Evolutionary conservation across 192 early-diverging fungal species (phyloP), one percentile per base, ranked within the genome.

Genomic region (Dissophora globulifera): DNA sequence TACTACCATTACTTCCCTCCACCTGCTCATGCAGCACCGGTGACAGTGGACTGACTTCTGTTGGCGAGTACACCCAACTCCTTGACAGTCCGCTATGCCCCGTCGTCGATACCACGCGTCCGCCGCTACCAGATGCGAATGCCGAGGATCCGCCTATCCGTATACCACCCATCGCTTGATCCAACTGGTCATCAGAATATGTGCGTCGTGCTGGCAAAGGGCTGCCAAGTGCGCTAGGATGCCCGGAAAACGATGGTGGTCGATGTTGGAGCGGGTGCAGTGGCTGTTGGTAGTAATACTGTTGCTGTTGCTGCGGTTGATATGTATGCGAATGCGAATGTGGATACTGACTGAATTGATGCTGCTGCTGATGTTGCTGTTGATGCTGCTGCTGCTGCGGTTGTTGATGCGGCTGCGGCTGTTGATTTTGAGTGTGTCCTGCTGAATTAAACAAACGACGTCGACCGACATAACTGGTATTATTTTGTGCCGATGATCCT

Each of bases 51-150:
- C 63, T 66, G 19, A 55, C 45, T 11, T 66, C 63, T 27, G 45
- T 42, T 0, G 63, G 63, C 11, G 63, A 66, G 38, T 56, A 57
- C 12, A 75, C 57, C 70, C 70, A 75, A 57, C 70, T 75, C 43
- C 60, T 75, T 11, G 70, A 75, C 23, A 75, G 26, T 17, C 27
- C 46, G 19, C 70, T 75, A 31, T 75, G 57, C 17, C 16, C 70
- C 62, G 20, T 41, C 50, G 42, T 41, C 50, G 42, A 75, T 64
- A 66, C 25, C 59, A 65, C 15, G 38, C 62, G 7, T 56, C 69
- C 2, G 54, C 56, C 4, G 32, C 25, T 10, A 20, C 48, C 11
- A 31, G 23, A 1, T 19, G 49, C n/a, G n/a, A n/a, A n/a, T 6
- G 20, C 46, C 3, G 41, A 11, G 11, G 48, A 29, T 30, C 19